Evolutionary conservation across 1,284 basidiomycete species (phyloP).

Genomic region (Ceratobasidium sp.): DNA sequence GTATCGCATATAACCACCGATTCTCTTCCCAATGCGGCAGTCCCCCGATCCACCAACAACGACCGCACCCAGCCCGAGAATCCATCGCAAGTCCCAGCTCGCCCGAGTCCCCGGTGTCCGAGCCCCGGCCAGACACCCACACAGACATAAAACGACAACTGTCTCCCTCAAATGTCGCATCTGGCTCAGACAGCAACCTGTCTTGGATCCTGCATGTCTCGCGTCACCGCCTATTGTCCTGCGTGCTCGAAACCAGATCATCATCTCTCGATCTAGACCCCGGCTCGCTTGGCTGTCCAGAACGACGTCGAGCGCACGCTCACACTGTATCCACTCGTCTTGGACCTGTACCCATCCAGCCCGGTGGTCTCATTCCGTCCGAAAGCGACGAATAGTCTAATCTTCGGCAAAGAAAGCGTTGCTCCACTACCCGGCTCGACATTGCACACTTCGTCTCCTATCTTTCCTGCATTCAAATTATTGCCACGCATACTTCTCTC

Average conservation of each 20-base stretch:
- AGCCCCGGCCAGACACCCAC: no score
- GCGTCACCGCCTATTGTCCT: not conserved
- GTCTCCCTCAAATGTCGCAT: no score
- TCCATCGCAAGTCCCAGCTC: constrained; percentile 8
- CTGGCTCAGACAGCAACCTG: not conserved
- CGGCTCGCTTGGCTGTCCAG: not conserved
- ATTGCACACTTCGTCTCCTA: constrained; percentile 2
- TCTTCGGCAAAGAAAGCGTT: constrained; percentile 6
- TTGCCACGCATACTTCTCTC: not conserved
- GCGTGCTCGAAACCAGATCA: not conserved
- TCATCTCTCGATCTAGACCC: not conserved
- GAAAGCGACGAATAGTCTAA: not conserved
- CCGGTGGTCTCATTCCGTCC: not conserved
- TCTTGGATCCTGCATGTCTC: constrained; percentile 16
- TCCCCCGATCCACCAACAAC: not conserved
- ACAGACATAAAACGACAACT: not conserved
- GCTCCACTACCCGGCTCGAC: not conserved
- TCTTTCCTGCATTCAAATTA: not conserved
- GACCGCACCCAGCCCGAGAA: not conserved
- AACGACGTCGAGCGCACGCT: no score
- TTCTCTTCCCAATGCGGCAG: not conserved
- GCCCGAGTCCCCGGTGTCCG: constrained; percentile 13
- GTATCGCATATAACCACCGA: not conserved
- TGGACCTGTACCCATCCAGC: not conserved
- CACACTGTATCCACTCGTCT: not conserved